Conservation (phyloP, 441 rosid genomes). For the Populus hybrid region DNA sequence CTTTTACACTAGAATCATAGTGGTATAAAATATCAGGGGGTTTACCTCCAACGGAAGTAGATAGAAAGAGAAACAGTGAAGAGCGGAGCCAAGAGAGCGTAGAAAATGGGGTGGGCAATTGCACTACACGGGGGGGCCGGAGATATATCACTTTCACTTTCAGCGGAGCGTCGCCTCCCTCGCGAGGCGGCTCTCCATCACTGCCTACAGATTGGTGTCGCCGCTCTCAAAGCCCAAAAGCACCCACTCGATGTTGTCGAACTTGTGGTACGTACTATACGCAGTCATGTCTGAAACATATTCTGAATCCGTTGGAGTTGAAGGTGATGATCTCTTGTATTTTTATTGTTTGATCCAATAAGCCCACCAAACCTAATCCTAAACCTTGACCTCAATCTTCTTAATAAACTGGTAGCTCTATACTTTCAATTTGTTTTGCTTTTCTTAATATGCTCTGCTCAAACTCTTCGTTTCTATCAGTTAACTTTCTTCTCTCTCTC, state of each 20-base stretch:
- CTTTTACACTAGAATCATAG: too few relatives aligned
- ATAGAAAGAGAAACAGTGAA: background rate
- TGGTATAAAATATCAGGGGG: too few relatives aligned
- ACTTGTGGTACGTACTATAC: constrained; percentile 62
- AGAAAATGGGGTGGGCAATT: constrained; percentile 79
- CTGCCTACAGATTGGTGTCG: constrained; percentile 77
- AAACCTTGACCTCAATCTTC: background rate
- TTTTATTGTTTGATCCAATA: background rate
- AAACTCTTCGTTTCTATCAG: background rate
- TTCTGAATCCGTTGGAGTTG: background rate
- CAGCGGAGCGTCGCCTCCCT: constrained; percentile 60
- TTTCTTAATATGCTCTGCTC: background rate
- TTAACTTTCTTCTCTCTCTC: background rate
- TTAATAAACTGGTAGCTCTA: background rate
- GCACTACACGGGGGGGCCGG: constrained; percentile 95
- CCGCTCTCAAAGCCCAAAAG: constrained; percentile 62
- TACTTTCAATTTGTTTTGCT: background rate
- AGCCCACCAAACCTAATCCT: background rate
- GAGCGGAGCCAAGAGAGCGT: background rate
- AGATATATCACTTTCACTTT: constrained; percentile 50
- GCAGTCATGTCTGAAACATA: background rate
- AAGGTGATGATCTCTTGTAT: background rate
- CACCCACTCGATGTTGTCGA: constrained; percentile 83
- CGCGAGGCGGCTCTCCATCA: constrained; percentile 75
- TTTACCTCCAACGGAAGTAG: background rate